Conservation (phyloP, 2,329 filamentous ascomycete species). For the Tolypocladium nubicola region DNA sequence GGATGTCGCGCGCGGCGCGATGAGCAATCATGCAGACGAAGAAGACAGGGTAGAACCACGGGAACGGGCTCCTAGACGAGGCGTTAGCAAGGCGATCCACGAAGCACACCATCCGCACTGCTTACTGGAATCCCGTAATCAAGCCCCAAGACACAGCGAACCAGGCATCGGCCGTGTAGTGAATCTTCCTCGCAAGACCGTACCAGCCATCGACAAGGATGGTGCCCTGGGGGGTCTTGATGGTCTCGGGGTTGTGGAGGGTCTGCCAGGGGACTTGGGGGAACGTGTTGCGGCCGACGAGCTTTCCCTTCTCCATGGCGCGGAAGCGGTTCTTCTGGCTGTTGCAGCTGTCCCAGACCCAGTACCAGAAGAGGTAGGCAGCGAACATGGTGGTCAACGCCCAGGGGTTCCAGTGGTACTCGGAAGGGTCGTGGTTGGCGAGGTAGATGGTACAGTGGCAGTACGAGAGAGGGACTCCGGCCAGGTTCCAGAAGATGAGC, state of each 20-base stretch:
- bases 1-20: constrained; percentile 65
- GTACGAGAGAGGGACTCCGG: constrained; percentile 82
- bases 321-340: constrained; percentile 92
- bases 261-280: constrained; percentile 86
- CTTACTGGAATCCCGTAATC: constrained; percentile 36
- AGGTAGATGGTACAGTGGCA: constrained; percentile 90
- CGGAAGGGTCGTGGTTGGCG: constrained; percentile 68
- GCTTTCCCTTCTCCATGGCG: constrained; percentile 62
- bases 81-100: constrained; percentile 3
- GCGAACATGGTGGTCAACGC: constrained; percentile 54
- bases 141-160: constrained; percentile 41
- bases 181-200: constrained; percentile 55
- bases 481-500: constrained; percentile 96
- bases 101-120: background rate
- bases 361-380: constrained; percentile 75
- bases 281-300: constrained; percentile 66
- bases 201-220: constrained; percentile 85
- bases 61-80: constrained; percentile 55
- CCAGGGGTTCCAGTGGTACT: constrained; percentile 66
- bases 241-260: constrained; percentile 68
- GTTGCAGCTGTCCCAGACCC: constrained; percentile 87
- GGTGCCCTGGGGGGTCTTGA: constrained; percentile 60
- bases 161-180: constrained; percentile 38
- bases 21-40: constrained; percentile 75
- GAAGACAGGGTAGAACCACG: constrained; percentile 85